Percentiles rank a stretch among this genome's conserved stretches.
Evolutionary conservation across 1,284 basidiomycete genomes (phyloP).

Genomic region (Cutaneotrichosporon arboriforme): DNA sequence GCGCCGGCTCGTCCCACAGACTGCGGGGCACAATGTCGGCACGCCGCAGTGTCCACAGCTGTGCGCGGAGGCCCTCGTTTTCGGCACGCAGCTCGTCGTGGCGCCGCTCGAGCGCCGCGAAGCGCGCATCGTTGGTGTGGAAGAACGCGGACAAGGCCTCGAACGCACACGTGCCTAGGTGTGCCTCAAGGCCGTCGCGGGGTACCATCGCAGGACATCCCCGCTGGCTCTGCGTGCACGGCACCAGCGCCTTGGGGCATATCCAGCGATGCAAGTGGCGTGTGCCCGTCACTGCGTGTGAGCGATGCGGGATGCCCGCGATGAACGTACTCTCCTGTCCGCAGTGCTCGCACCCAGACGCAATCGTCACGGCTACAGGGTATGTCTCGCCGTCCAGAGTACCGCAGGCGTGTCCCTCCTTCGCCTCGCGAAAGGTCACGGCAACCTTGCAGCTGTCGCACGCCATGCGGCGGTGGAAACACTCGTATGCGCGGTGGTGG

Average conservation of each 20-base stretch:
- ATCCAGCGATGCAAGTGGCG: slow-evolving; percentile 26
- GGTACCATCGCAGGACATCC: slow-evolving; percentile 58
- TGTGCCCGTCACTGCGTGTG: neutral
- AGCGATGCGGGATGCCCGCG: neutral
- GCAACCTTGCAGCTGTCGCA: slow-evolving; percentile 30
- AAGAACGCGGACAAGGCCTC: slow-evolving; percentile 61
- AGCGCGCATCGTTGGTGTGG: slow-evolving; percentile 50
- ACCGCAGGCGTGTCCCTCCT: slow-evolving; percentile 12
- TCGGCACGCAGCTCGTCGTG: slow-evolving; percentile 57
- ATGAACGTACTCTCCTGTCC: neutral
- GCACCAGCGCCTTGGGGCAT: slow-evolving; percentile 43
- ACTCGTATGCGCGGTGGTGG: slow-evolving; percentile 41
- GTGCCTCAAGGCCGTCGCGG: slow-evolving; percentile 50
- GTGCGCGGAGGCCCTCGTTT: slow-evolving; percentile 57
- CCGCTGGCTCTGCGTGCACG: slow-evolving; percentile 54
- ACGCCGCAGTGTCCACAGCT: slow-evolving; percentile 51
- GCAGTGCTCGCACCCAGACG: neutral
- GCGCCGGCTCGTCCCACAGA: neutral
- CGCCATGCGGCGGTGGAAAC: slow-evolving; percentile 40
- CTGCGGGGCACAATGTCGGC: neutral
- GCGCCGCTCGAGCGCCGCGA: slow-evolving; percentile 45
- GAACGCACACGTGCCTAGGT: slow-evolving; percentile 57
- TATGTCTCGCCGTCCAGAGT: neutral
- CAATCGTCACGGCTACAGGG: neutral
- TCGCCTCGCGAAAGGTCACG: slow-evolving; percentile 27